Percentiles rank a stretch among this genome's conserved stretches.
These are phyloP conservation scores for Fraxinus sp. DNA, from an alignment of 305 asterid species.

Conservation along the genomic window DNA sequence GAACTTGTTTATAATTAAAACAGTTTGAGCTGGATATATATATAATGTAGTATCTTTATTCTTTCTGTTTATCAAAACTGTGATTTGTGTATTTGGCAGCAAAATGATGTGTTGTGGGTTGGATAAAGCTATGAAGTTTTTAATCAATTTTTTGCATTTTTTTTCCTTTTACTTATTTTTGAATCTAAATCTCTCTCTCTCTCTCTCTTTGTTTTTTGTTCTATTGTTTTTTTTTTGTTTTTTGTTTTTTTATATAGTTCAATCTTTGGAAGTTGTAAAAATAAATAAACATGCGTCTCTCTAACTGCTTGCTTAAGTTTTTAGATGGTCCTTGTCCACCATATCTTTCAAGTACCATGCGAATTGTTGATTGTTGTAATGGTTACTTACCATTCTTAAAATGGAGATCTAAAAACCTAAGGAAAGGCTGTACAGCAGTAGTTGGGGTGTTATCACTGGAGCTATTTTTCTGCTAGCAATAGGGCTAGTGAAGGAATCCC, in stretches of 20 bases:
- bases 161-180: not conserved
- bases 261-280: not conserved
- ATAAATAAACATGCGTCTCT: not conserved
- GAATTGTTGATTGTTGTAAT: not conserved
- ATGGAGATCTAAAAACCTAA: not conserved
- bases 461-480: not conserved
- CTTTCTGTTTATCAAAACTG: not conserved
- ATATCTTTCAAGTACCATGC: not conserved
- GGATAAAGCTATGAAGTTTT: not conserved
- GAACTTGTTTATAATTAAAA: not conserved
- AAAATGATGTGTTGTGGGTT: not conserved
- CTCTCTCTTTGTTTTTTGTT: no score
- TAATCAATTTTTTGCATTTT: not conserved
- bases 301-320: not conserved
- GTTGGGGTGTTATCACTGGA: not conserved
- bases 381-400: not conserved
- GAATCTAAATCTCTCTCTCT: not conserved
- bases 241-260: not conserved
- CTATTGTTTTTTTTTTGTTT: not conserved
- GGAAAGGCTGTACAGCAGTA: not conserved
- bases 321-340: conserved; percentile 2
- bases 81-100: not conserved
- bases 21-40: not conserved
- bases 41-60: not conserved
- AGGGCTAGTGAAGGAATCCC: not conserved